These are phyloP conservation scores for Trichosporon sp. DNA, from an alignment of 1,284 basidiomycete species.

Conservation along the genomic window DNA sequence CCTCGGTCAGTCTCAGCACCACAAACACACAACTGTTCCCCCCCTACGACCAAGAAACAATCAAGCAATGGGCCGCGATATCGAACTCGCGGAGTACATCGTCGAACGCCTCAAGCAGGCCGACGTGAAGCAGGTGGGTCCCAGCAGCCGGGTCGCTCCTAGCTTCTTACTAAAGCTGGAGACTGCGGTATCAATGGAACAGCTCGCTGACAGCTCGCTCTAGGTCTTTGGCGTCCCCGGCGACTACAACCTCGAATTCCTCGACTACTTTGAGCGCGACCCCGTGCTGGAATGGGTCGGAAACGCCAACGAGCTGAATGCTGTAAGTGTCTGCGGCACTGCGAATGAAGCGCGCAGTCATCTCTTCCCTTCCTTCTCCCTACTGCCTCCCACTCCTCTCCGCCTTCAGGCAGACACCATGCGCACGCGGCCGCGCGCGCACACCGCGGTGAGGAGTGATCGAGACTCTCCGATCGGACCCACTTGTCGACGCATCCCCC, in stretches of 20 bases:
- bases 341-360: not conserved
- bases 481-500: not conserved
- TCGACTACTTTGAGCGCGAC: constrained; percentile 82
- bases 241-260: constrained; percentile 81
- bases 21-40: not conserved
- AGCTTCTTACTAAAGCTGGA: not conserved
- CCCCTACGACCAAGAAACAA: not conserved
- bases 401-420: no score
- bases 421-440: no score
- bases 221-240: constrained; percentile 85
- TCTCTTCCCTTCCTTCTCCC: no score
- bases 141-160: no score
- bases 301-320: constrained; percentile 86
- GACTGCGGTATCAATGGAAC: no score
- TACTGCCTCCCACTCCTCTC: no score
- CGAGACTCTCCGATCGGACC: not conserved
- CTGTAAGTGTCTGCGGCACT: constrained; percentile 45
- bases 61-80: constrained; percentile 19
- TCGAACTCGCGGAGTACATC: constrained; percentile 62
- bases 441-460: no score
- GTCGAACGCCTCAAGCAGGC: constrained; percentile 64
- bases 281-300: constrained; percentile 84
- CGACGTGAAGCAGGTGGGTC: constrained; percentile 50
- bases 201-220: constrained; percentile 8
- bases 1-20: not conserved